Base-by-base conservation (phyloP, 208 protist genomes). In the Porcisia hertigi region DNA sequence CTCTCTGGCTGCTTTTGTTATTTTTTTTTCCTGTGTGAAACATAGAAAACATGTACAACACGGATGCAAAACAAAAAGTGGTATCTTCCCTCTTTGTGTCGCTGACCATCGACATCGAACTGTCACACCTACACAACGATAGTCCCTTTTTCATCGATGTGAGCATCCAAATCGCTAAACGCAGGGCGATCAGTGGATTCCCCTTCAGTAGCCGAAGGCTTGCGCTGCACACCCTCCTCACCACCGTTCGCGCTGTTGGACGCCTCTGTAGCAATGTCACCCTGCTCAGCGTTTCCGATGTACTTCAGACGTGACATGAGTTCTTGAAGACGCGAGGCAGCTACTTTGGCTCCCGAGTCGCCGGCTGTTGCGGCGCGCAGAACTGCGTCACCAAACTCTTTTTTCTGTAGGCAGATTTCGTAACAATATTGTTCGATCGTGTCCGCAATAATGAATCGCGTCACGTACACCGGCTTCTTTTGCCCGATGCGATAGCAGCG, bases 401-500 rank as follows among this genome's bases (percentile, higher is more conserved):
- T 97, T 75, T 99, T 99, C 16, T 81, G 83, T 74, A 97, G 90
- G 72, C 95, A 97, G 45, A 98, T 93, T 25, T 95, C 88, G 73
- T 95, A 92, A 73, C 98, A 98, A 69, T 96, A 97, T 70, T 99
- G 91, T 80, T 99, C 97, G 69, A 99, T 97, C 0, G 94, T 98
- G 76, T 97, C 90, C 2, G 91, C 77, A 69, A 97, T 96, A 58
- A 99, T 94, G 65, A 98, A 97, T 30, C 95, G 87, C 23, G 89
- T 91, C 34, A 98, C 94, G 64, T 88, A 84, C 11, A 99, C 97
- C 34, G 91, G 88, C 71, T 97, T 97, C 69, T 86, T 96, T 78
- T 99, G 98, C 1, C 97, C 97, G 69, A 99, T 98, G 45, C 98
- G 87, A 80, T 98, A 98, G 70, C 98, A 97, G 12, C 98, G 91